phyloP scores from a whole-genome alignment of 2,329 filamentous ascomycete genomes.

The Neopestalotiopsis sp. region DNA sequence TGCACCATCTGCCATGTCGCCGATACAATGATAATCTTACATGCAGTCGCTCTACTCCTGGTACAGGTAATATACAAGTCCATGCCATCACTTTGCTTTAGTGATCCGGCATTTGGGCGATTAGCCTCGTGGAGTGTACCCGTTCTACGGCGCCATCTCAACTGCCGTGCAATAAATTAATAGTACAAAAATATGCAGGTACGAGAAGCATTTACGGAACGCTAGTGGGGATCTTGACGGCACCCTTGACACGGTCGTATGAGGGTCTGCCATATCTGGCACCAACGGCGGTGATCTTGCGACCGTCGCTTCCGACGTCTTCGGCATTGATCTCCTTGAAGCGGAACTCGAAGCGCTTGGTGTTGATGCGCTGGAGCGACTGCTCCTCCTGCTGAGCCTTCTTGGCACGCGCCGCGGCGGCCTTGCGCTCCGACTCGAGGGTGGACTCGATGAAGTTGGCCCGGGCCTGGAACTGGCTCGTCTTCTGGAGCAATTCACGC shows the following conservation, averaged over 20 bases:
- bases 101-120: neutral
- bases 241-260: constrained; percentile 66
- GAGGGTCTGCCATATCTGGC: constrained; percentile 69
- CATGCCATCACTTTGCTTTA: neutral
- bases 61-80: constrained; percentile 6
- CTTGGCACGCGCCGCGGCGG: constrained; percentile 42
- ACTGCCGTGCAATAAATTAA: neutral
- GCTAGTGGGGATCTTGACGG: constrained; percentile 70
- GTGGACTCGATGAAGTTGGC: constrained; percentile 44
- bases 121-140: neutral
- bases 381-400: constrained; percentile 38
- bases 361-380: constrained; percentile 50
- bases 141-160: neutral
- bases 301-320: constrained; percentile 58
- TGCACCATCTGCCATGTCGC: neutral
- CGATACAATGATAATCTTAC: neutral
- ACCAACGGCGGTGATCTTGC: constrained; percentile 56
- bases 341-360: constrained; percentile 65
- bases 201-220: constrained; percentile 50
- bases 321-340: constrained; percentile 65
- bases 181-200: neutral
- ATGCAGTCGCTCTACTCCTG: constrained; percentile 3
- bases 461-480: constrained; percentile 41
- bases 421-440: constrained; percentile 47
- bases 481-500: constrained; percentile 47